phyloP scores from a whole-genome alignment of 345 rosid genomes.

The Hibiscus mutabilis region DNA sequence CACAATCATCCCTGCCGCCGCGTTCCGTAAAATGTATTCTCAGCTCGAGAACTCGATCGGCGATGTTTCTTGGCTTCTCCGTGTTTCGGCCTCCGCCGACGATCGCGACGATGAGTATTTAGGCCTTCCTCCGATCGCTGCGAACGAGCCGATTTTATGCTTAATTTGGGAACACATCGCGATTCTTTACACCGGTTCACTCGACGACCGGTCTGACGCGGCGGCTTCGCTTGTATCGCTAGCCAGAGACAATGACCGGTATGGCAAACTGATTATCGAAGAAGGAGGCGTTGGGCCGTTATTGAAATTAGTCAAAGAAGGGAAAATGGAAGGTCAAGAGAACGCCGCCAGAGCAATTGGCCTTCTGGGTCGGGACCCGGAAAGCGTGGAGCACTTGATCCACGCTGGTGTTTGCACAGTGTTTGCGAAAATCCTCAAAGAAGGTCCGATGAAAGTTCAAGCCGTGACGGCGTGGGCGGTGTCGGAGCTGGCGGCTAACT shows the following conservation, averaged over 20 bases:
- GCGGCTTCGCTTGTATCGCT: slow-evolving; percentile 79
- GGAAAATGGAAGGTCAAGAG: slow-evolving; percentile 69
- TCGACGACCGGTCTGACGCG: slow-evolving; percentile 67
- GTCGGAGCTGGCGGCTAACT: slow-evolving; percentile 50
- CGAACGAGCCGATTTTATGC: slow-evolving; percentile 83
- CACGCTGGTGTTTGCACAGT: slow-evolving; percentile 55
- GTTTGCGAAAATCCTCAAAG: slow-evolving; percentile 70
- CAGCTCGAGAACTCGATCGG: slow-evolving; percentile 84
- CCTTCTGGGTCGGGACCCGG: slow-evolving; percentile 66
- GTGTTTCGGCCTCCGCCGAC: slow-evolving; percentile 71
- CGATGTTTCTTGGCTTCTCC: slow-evolving; percentile 89
- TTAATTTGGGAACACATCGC: slow-evolving; percentile 94
- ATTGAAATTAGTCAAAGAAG: slow-evolving; percentile 67
- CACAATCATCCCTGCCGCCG: slow-evolving; percentile 75
- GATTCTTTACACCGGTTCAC: slow-evolving; percentile 55
- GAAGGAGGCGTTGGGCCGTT: slow-evolving; percentile 83
- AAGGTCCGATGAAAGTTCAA: slow-evolving; percentile 88
- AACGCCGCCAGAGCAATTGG: slow-evolving; percentile 79
- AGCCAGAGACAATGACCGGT: slow-evolving; percentile 74
- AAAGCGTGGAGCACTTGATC: slow-evolving; percentile 65
- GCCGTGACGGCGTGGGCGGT: slow-evolving; percentile 88
- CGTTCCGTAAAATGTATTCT: slow-evolving; percentile 67
- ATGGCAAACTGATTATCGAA: slow-evolving; percentile 72
- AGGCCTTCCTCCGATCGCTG: slow-evolving; percentile 93
- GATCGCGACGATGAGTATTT: slow-evolving; percentile 60